Percentiles rank a stretch among this genome's conserved stretches.
These are phyloP conservation scores for Sphaerosporella brunnea DNA, from an alignment of 495 filamentous ascomycete species.

Conservation along the genomic window DNA sequence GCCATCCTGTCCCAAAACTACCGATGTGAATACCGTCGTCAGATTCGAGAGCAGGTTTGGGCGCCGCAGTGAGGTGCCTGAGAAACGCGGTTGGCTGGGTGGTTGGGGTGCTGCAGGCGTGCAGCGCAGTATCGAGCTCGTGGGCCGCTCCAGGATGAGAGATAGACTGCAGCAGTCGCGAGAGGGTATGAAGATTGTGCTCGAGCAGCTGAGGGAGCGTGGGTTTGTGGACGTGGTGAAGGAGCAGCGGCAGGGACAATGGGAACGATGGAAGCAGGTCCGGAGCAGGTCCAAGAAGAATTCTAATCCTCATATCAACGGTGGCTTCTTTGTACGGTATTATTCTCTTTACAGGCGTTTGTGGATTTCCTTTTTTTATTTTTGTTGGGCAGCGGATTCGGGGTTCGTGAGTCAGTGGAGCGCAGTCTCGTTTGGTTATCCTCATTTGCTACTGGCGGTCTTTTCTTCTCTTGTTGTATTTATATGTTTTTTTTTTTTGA, in stretches of 20 bases:
- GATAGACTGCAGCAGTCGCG: constrained; percentile 74
- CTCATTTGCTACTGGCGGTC: too few species aligned
- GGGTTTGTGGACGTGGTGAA: constrained; percentile 75
- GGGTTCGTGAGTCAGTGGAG: too few species aligned
- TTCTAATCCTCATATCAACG: too few species aligned
- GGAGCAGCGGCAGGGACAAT: constrained; percentile 28
- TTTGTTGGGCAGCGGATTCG: too few species aligned
- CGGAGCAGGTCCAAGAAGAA: constrained; percentile 18
- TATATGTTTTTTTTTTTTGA: too few species aligned
- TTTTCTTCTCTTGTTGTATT: too few species aligned
- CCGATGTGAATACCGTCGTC: constrained; percentile 67
- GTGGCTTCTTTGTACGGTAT: too few species aligned
- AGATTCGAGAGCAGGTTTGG: constrained; percentile 63
- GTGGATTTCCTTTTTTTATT: too few species aligned
- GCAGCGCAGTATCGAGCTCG: constrained; percentile 74
- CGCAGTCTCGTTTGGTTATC: too few species aligned
- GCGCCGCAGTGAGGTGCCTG: constrained; percentile 32
- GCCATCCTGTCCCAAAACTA: constrained; percentile 38
- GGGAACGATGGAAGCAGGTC: constrained; percentile 24
- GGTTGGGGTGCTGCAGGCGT: constrained; percentile 64
- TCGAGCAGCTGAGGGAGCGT: constrained; percentile 65
- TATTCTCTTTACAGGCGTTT: too few species aligned
- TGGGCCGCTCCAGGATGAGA: constrained; percentile 65
- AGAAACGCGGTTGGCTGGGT: constrained; percentile 46
- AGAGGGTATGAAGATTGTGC: constrained; percentile 86